Evolutionary conservation across 1,284 basidiomycete species (phyloP).

Genomic region (Gymnopus androsaceus): DNA sequence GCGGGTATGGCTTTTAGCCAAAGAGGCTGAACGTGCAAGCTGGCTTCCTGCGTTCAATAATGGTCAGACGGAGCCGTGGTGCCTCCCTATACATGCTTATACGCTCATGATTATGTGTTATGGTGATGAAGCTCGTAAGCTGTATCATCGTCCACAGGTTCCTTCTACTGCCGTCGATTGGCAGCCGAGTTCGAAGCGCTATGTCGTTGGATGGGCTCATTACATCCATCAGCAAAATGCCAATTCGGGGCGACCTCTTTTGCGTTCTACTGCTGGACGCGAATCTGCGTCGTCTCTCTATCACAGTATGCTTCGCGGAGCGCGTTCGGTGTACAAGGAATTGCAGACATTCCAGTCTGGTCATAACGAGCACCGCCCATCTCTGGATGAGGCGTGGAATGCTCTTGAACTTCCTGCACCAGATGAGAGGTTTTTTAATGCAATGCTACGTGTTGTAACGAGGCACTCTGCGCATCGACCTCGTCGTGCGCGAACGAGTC

Average conservation of each 20-base stretch:
- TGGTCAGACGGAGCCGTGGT: slow-evolving; percentile 48
- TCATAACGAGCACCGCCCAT: background rate
- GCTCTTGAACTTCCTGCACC: slow-evolving; percentile 42
- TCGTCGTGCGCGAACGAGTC: slow-evolving; percentile 24
- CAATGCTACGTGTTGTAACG: slow-evolving; percentile 47
- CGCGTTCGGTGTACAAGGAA: slow-evolving; percentile 10
- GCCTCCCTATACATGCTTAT: slow-evolving; percentile 65
- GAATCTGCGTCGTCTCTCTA: slow-evolving; percentile 8
- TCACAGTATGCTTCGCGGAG: slow-evolving; percentile 9
- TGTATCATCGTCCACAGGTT: slow-evolving; percentile 8
- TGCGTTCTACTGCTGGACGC: slow-evolving; percentile 11
- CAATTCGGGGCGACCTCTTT: slow-evolving; percentile 1
- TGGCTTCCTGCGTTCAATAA: slow-evolving; percentile 35
- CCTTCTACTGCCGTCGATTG: background rate
- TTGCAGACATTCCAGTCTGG: slow-evolving; percentile 7
- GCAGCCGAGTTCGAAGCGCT: slow-evolving; percentile 2
- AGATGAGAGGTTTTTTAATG: slow-evolving; percentile 70
- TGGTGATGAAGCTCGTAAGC: slow-evolving; percentile 45
- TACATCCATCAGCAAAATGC: background rate
- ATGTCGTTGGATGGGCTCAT: slow-evolving; percentile 14
- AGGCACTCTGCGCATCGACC: slow-evolving; percentile 32
- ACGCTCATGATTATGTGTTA: slow-evolving; percentile 73
- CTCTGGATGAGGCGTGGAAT: slow-evolving; percentile 12
- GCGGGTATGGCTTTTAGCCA: slow-evolving; percentile 62
- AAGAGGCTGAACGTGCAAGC: slow-evolving; percentile 55